phyloP scores from a whole-genome alignment of 202 grass and related monocot species.

The Eragrostis tef region DNA sequence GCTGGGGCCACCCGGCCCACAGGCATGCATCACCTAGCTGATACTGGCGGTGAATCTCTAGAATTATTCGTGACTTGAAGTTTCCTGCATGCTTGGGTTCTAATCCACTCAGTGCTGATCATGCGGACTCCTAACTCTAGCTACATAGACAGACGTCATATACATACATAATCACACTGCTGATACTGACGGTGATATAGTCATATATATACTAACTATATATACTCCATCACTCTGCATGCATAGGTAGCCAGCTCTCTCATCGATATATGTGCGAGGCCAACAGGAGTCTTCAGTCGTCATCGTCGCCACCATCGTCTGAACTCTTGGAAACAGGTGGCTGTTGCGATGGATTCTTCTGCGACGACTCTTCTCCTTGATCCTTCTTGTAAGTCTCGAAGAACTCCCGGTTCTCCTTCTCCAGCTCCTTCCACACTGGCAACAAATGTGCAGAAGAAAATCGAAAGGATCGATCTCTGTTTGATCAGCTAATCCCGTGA shows the following conservation, averaged over 20 bases:
- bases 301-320: constrained; percentile 37
- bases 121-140: background rate
- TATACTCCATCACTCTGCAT: background rate
- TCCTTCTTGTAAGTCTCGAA: constrained; percentile 74
- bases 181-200: background rate
- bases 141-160: background rate
- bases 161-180: background rate
- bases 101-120: background rate
- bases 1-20: background rate
- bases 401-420: constrained; percentile 94
- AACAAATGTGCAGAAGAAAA: background rate
- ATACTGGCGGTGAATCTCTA: too few relatives aligned
- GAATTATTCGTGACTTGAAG: background rate
- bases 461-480: background rate
- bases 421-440: constrained; percentile 83
- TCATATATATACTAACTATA: background rate
- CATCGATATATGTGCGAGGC: background rate
- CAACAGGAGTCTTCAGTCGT: background rate
- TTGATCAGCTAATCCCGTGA: background rate
- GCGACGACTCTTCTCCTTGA: constrained; percentile 45
- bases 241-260: background rate
- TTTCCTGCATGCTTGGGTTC: background rate
- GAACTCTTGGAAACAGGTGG: constrained; percentile 43
- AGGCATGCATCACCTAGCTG: background rate
- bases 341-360: constrained; percentile 42